Conservation (phyloP, 2,329 filamentous ascomycete genomes). For the Hirsutella minnesotensis region DNA sequence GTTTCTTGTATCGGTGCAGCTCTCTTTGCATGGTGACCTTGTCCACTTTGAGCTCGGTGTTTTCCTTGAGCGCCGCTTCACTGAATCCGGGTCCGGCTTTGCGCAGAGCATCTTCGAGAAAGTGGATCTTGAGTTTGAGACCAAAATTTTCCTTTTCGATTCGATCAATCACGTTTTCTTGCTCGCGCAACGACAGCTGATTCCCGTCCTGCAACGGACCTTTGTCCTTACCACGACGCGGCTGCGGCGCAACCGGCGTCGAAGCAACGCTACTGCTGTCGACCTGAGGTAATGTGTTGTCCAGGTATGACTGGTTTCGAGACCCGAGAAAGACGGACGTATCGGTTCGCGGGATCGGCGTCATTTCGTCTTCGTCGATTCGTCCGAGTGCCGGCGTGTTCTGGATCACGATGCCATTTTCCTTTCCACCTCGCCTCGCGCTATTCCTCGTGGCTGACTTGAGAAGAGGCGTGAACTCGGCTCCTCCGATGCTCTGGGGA, state of each 20-base stretch:
- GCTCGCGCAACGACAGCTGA: conserved; percentile 81
- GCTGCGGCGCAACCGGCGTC: conserved; percentile 65
- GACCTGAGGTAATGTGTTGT: conserved; percentile 62
- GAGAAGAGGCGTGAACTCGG: conserved; percentile 89
- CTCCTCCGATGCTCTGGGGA: conserved; percentile 49
- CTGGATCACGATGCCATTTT: conserved; percentile 43
- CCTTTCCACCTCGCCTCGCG: conserved; percentile 53
- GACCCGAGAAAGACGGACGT: conserved; percentile 59
- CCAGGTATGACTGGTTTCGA: conserved; percentile 51
- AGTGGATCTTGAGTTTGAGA: conserved; percentile 93
- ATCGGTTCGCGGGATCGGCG: conserved; percentile 61
- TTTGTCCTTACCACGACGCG: conserved; percentile 49
- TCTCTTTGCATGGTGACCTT: conserved; percentile 84
- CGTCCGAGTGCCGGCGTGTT: conserved; percentile 60
- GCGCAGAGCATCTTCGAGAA: conserved; percentile 78
- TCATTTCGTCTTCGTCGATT: conserved; percentile 61
- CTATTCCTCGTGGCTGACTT: conserved; percentile 67
- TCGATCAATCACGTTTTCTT: conserved; percentile 89
- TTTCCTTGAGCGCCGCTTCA: conserved; percentile 80
- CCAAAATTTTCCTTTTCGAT: conserved; percentile 99
- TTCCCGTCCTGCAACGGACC: conserved; percentile 75
- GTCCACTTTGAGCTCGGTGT: conserved; percentile 90
- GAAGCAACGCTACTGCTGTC: conserved; percentile 71
- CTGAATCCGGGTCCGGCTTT: conserved; percentile 86
- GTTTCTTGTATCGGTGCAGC: conserved; percentile 75